Evolutionary conservation across 2,329 filamentous ascomycete genomes (phyloP), one percentile per base, ranked within the genome.

Genomic region (Aspergillus persii): DNA sequence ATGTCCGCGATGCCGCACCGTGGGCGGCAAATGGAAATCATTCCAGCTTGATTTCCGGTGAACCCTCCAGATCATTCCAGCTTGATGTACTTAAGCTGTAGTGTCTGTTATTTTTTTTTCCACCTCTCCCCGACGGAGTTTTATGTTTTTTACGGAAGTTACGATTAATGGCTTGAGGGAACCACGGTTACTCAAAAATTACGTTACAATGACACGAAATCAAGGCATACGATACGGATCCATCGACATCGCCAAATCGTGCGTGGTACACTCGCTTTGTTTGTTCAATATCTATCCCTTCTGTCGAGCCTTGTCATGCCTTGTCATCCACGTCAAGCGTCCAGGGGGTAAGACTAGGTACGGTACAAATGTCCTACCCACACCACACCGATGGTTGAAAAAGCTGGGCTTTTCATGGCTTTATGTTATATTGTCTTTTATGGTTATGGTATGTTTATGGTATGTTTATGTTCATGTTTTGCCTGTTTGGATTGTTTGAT

Each of bases 11-110:
- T 81, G 79, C 67, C 74, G 77, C 58, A 76, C 74, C 1, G 71
- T 80, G 27, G 77, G 77, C 18, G 76, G 77, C 27, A 79, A 78
- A 65, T 81, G 79, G 78, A 80, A 79, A 63, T 73, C 75, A 47
- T 80, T 81, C 61, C 78, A 80, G 62, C 68, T 81, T 47, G 79
- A 81, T 56, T 76, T 81, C 61, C 74, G 77, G 68, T 80, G 71
- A 74, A 11, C 18, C 18, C 18, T 23, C 2, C 18, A 23, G 18
- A 23, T 23, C 18, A 23, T 23, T 23, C 18, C 18, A 36, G 33
- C 33, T 36, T 36, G 33, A 36, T 36, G 18, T 2, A 23, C 2
- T 23, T 23, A 23, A 23, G 18, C 18, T 23, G 18, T 23, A 23
- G 18, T 23, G 18, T 23, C 18, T 23, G 33, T 36, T 36, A 6